Base-by-base conservation (phyloP, 75 land plant genomes). In the Ceratopteris richardii region DNA sequence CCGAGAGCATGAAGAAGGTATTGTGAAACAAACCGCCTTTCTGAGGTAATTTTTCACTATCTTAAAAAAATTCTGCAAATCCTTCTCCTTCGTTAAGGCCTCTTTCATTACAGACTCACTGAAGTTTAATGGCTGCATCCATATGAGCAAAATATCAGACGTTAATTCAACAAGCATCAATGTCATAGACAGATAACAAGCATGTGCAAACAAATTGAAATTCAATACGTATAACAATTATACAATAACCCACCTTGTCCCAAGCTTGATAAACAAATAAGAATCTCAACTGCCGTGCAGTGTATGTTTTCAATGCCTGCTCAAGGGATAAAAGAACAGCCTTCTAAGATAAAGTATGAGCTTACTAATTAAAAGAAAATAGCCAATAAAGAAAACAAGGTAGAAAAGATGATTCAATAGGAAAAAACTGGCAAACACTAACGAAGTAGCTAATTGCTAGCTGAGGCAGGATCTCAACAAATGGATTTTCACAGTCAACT, bases 261-360 rank as follows among this genome's bases (percentile, higher is more conserved):
- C 78, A 76, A 29, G 44, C 31, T 37, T 76, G 78, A 50, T 63
- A 57, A 25, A 71, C 73, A 65, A 76, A 76, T 18, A 76, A 55
- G 31, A 76, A 39, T 22, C 78, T 60, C 24, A 76, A 54, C 46
- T 76, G 76, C 29, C 78, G 60, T 29, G 78, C 57, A n/a, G 69
- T 71, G 29, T 76, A 72, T 23, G 52, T 64, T 21, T 60, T 41
- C 21, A 76, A 51, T 59, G 78, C 75, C 78, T 75, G 75, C 11
- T 9, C 37, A 33, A 9, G n/a, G n/a, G n/a, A n/a, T n/a, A n/a
- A 39, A 6, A 11, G 29, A 43, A 0, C 25, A 51, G 54, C 30
- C 18, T 51, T 26, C 59, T 16, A 18, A 0, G 28, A 19, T 13
- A 12, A 62, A 1, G 58, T 26, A 53, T 7, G 22, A 22, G 29